A percentile compares a stretch with the other conserved stretches of the same genome.
Evolutionary conservation across 225 moss, liverwort and hornwort genomes (phyloP).

Genomic region (Neckera pumila): DNA sequence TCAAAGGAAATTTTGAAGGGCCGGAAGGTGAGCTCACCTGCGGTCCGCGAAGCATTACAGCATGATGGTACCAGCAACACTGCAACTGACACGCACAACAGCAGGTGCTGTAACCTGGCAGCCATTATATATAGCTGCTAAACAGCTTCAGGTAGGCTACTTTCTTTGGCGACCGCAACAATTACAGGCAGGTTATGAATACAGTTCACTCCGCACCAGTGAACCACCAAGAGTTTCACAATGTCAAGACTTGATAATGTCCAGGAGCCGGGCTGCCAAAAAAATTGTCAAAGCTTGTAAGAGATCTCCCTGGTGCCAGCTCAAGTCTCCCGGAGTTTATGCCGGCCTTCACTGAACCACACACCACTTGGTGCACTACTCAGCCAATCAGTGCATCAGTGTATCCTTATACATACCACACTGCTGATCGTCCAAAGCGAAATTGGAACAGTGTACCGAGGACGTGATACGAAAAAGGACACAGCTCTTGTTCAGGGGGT

Average conservation of each 20-base stretch:
- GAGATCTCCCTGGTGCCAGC: not conserved
- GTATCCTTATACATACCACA: not conserved
- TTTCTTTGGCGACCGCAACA: not conserved
- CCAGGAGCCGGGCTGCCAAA: not conserved
- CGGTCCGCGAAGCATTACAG: not conserved
- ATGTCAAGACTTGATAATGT: not conserved
- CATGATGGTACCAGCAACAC: not conserved
- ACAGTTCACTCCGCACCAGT: not conserved
- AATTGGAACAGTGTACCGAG: not conserved
- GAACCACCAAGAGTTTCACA: not conserved
- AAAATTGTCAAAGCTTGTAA: not conserved
- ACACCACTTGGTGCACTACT: not conserved
- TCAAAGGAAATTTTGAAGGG: not conserved
- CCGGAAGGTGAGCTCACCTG: not conserved
- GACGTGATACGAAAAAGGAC: not conserved
- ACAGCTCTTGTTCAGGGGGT: not conserved
- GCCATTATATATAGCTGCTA: not conserved
- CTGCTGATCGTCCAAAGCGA: not conserved
- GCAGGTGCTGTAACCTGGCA: not conserved
- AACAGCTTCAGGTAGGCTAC: not conserved
- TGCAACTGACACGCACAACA: slow-evolving; percentile 16
- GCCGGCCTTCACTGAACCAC: not conserved
- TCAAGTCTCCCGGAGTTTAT: not conserved
- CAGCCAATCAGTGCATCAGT: not conserved
- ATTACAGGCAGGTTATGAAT: not conserved